Evolutionary conservation across 441 rosid genomes (phyloP), one percentile per base, ranked within the genome.

Genomic region (Raphanus hybrid): DNA sequence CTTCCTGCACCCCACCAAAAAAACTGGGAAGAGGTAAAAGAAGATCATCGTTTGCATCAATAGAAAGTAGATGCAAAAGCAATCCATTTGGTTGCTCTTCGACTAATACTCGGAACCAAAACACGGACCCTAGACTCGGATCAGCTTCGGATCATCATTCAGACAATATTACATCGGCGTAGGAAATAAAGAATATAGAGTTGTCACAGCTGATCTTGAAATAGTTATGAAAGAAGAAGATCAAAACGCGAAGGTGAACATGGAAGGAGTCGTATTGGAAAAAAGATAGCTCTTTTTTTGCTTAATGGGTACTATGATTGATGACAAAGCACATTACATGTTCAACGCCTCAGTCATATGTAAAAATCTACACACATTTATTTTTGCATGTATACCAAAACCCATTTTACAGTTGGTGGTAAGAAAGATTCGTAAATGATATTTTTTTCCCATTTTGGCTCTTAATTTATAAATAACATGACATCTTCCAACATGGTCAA

Each of bases 261-360:
- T 90, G 98, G 98, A 91, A 70, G 97, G 98, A 3, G 85, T 90
- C 93, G 90, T 6, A 93, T 93, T 67, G 98, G 95, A 12, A 84
- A 97, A 77, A 93, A 93, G 57, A 67, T 93, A 7, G 87, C 91
- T 84, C 73, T 91, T 3, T 76, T 91, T 61, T 90, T 91, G 41
- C 90, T 86, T 66, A 86, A 80, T 67, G 91, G 50, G 3, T 93
- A 90, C 75, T 83, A 80, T 62, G 92, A 90, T 67, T 93, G 64
- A 89, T 91, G 16, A 81, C 79, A 12, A 90, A 93, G 70, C 91
- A 91, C 14, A 91, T 70, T 73, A 69, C 64, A 91, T 93, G 97
- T 93, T 93, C 89, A 80, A 77, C 84, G 87, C 92, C 8, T 79
- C 80, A 70, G 87, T 93, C 76, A 78, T 93, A 79, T 91, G 95